A percentile compares a stretch with the other conserved stretches of the same genome.
These are phyloP conservation scores for Boletus mariae DNA, from an alignment of 1,284 basidiomycete genomes.

Conservation along the genomic window DNA sequence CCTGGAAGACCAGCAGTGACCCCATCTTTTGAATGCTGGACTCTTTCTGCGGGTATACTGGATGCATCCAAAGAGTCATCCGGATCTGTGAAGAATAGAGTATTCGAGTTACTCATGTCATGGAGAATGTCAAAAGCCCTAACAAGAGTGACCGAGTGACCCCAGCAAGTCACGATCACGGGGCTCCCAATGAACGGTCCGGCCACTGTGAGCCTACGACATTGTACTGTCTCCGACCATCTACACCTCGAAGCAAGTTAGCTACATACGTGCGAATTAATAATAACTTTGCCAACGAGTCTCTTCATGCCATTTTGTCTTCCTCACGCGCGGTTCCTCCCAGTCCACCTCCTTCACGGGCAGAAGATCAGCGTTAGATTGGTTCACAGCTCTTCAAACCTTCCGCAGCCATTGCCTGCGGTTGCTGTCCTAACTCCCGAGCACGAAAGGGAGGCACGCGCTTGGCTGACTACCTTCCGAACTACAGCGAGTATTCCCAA, in stretches of 20 bases:
- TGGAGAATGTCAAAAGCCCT: too few relatives aligned
- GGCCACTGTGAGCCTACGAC: too few relatives aligned
- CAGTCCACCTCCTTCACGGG: background rate
- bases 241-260: too few relatives aligned
- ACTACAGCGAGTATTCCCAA: conserved; percentile 40
- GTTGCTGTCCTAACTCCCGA: conserved; percentile 7
- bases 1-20: background rate
- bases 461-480: conserved; percentile 52
- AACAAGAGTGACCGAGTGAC: too few relatives aligned
- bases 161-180: too few relatives aligned
- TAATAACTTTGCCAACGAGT: too few relatives aligned
- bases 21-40: background rate
- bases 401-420: conserved; percentile 20
- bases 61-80: conserved; percentile 31
- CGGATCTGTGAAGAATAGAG: conserved; percentile 38
- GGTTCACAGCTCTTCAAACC: conserved; percentile 12
- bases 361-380: conserved; percentile 6
- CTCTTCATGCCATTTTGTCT: conserved; percentile 2
- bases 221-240: too few relatives aligned
- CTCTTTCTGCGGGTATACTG: background rate
- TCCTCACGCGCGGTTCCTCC: background rate
- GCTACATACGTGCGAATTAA: too few relatives aligned
- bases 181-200: too few relatives aligned
- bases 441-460: conserved; percentile 38
- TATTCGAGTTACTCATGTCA: background rate